Conservation (phyloP, 768 basidiomycete species). For the Chalciporus piperatus region DNA sequence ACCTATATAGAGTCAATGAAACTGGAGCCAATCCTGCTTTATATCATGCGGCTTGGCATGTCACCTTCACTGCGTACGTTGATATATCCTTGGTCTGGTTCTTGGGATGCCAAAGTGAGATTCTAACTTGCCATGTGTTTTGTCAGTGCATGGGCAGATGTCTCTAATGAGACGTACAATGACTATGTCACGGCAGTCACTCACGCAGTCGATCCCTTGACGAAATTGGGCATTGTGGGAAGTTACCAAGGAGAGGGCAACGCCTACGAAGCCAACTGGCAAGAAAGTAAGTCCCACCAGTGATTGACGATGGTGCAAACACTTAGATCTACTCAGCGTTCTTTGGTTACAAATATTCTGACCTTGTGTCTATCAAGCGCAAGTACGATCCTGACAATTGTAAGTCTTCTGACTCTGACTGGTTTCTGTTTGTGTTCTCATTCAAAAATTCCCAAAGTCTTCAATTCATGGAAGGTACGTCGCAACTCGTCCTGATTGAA, state of each 20-base stretch:
- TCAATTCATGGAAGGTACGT: background rate
- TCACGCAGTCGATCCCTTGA: background rate
- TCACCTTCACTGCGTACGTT: constrained; percentile 8
- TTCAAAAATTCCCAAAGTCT: background rate
- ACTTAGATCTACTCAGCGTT: background rate
- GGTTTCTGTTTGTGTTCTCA: background rate
- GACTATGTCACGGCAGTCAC: background rate
- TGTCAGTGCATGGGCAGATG: background rate
- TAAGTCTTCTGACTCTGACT: background rate
- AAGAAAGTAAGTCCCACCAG: background rate
- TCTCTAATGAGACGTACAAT: background rate
- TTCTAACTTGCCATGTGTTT: too few relatives aligned
- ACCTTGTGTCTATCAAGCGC: constrained; percentile 1
- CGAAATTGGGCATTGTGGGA: background rate
- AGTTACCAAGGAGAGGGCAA: background rate
- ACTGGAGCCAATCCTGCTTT: constrained; percentile 20
- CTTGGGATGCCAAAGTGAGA: too few relatives aligned
- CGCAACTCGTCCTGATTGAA: background rate
- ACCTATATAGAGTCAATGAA: constrained; percentile 4
- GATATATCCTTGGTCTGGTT: too few relatives aligned
- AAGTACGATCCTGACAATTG: constrained; percentile 9
- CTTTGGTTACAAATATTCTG: constrained; percentile 5
- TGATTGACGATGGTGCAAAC: background rate
- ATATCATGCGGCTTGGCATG: constrained; percentile 16
- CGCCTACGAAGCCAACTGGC: background rate